Conservation (phyloP, 495 filamentous ascomycete genomes). For the Copromyces sp. region DNA sequence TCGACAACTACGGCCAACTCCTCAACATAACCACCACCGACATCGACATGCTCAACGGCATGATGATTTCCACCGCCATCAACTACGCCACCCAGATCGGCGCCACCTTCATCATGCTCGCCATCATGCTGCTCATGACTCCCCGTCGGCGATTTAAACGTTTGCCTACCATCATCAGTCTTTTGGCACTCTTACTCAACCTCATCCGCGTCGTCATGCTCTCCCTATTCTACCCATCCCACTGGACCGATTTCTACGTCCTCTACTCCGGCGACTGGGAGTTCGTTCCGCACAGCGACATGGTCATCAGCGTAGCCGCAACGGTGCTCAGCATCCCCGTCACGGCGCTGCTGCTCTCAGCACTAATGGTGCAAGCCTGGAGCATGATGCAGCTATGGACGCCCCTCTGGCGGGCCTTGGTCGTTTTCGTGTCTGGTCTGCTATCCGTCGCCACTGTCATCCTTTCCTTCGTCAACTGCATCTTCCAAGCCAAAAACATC, state of each 20-base stretch:
- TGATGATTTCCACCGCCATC: conserved; percentile 43
- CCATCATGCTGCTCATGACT: conserved; percentile 44
- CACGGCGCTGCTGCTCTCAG: conserved; percentile 49
- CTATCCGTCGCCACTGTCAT: conserved; percentile 48
- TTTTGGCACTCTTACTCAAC: conserved; percentile 36
- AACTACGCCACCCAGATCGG: conserved; percentile 67
- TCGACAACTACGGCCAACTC: neutral
- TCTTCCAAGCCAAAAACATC: conserved; percentile 47
- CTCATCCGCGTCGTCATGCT: conserved; percentile 50
- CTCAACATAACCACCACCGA: conserved; percentile 43
- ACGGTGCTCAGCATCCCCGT: conserved; percentile 48
- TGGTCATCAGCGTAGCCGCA: conserved; percentile 41
- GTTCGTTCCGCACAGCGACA: conserved; percentile 35
- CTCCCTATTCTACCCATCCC: conserved; percentile 46
- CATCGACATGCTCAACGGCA: conserved; percentile 36
- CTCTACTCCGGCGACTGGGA: conserved; percentile 47
- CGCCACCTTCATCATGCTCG: conserved; percentile 55
- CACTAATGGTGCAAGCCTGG: conserved; percentile 63
- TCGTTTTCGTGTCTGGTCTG: conserved; percentile 39
- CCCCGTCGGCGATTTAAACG: conserved; percentile 14
- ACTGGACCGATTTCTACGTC: conserved; percentile 49
- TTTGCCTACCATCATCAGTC: conserved; percentile 15
- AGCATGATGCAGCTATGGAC: conserved; percentile 47
- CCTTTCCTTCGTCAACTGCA: conserved; percentile 48
- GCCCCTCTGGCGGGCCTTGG: conserved; percentile 23